Evolutionary conservation across 2,329 filamentous ascomycete species (phyloP), one percentile per base, ranked within the genome.

Genomic region (Sarocladium oryzae): DNA sequence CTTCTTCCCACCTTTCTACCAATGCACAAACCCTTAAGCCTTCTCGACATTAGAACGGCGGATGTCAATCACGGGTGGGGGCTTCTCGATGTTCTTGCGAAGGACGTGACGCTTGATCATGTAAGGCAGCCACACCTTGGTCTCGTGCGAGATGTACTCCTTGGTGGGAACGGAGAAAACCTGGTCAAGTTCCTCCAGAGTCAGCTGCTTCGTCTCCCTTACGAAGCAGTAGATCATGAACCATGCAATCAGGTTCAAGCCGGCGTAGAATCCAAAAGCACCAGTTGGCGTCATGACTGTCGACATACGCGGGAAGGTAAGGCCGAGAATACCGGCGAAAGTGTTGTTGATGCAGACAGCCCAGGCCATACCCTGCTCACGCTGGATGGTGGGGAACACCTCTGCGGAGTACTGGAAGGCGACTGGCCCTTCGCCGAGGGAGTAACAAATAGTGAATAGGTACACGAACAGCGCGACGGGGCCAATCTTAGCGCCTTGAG

Each of bases 121-220:
- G 56, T 66, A 69, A 1, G 66, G 66, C 50, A 69, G 60, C 43
- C 43, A 48, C 0, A 65, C 61, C 2, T 48, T 62, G 2, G 57
- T 33, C 52, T 69, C 66, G 40, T 69, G 64, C 1, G 55, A 55
- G 28, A 69, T 58, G 51, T 62, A 69, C 2, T 56, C 56, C 48
- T 56, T 64, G 3, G 63, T 65, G 2, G 63, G 63, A 13, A 65
- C 58, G 3, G 61, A 63, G 45, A 65, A 65, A 35, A 65, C 63
- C 59, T 65, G 62, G 51, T 63, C 58, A 1, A 63, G 16, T 23
- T 74, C 71, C 55, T 74, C 72, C 1, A 75, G 63, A 0, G 69
- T 72, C n/a, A 70, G 65, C 53, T 72, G 69, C 61, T 74, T 73
- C 1, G 72, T 75, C 59, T 75, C 72, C 16, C 71, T 69, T 1